Percentiles rank a stretch among this genome's conserved stretches.
phyloP scores from a whole-genome alignment of 2,329 filamentous ascomycete species.

The Fusarium humuli region DNA sequence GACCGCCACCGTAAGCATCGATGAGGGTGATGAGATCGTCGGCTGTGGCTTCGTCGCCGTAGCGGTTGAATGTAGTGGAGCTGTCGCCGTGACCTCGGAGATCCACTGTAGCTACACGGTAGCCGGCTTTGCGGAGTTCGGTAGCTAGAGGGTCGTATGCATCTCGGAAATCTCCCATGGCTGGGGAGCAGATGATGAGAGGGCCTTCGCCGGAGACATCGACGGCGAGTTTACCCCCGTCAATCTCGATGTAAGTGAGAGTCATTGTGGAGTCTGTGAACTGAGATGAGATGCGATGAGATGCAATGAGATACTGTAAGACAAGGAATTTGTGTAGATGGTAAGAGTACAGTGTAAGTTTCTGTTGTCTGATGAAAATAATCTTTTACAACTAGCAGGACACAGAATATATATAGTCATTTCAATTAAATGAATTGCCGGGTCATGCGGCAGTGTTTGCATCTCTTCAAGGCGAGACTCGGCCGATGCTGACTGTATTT shows the following conservation, averaged over 20 bases:
- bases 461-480: background rate
- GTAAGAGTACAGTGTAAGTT: accelerated
- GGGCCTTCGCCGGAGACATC: conserved; percentile 25
- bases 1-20: conserved; percentile 13
- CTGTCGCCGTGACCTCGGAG: conserved; percentile 34
- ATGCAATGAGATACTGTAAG: background rate
- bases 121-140: conserved; percentile 12
- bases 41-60: conserved; percentile 26
- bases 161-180: conserved; percentile 32
- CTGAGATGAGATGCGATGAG: no score
- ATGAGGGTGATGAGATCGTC: conserved; percentile 22
- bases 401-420: background rate
- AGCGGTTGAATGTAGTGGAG: conserved; percentile 11
- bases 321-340: accelerated
- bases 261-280: conserved; percentile 5
- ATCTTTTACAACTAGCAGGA: accelerated
- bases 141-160: conserved; percentile 17
- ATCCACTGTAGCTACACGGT: conserved; percentile 27
- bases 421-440: background rate
- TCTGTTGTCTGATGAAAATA: background rate
- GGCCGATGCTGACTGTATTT: background rate
- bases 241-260: conserved; percentile 27
- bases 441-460: background rate
- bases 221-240: conserved; percentile 29
- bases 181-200: conserved; percentile 32